A percentile compares a stretch with the other conserved stretches of the same genome.
Evolutionary conservation across 305 asterid species (phyloP).

Genomic region (Striga hermonthica): DNA sequence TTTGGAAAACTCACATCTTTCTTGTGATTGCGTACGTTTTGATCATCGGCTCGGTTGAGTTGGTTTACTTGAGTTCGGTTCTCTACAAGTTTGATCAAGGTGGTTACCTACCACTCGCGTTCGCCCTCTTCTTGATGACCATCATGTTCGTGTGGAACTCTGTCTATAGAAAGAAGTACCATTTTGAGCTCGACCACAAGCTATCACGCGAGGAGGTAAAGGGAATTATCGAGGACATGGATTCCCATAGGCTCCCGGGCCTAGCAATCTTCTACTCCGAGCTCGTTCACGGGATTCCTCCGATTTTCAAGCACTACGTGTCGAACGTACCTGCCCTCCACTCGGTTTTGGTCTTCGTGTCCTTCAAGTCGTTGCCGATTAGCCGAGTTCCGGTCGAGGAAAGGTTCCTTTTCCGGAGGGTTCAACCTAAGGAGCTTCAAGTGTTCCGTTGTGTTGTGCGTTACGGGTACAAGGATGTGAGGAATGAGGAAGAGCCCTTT

Average conservation of each 20-base stretch:
- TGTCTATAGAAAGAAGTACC: neutral
- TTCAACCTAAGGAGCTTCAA: neutral
- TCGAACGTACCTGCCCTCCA: neutral
- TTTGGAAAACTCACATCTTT: neutral
- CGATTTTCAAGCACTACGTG: neutral
- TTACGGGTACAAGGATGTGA: constrained; percentile 2
- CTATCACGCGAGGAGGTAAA: neutral
- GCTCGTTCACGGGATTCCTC: neutral
- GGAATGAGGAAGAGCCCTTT: neutral
- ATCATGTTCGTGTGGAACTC: constrained; percentile 8
- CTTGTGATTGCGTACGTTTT: neutral
- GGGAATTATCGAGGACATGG: neutral
- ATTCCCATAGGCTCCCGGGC: neutral
- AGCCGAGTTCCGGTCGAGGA: constrained; percentile 3
- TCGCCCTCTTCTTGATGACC: neutral
- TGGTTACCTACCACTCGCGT: neutral
- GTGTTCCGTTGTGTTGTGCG: constrained; percentile 2
- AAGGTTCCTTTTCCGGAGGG: neutral
- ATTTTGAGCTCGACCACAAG: constrained; percentile 4
- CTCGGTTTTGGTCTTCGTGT: neutral
- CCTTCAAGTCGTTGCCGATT: neutral
- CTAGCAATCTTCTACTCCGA: constrained; percentile 1
- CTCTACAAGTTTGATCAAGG: constrained; percentile 4
- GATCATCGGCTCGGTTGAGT: neutral
- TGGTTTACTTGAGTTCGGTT: neutral